Evolutionary conservation across 2,329 filamentous ascomycete species (phyloP).

Genomic region (Paecilomyces sp.): DNA sequence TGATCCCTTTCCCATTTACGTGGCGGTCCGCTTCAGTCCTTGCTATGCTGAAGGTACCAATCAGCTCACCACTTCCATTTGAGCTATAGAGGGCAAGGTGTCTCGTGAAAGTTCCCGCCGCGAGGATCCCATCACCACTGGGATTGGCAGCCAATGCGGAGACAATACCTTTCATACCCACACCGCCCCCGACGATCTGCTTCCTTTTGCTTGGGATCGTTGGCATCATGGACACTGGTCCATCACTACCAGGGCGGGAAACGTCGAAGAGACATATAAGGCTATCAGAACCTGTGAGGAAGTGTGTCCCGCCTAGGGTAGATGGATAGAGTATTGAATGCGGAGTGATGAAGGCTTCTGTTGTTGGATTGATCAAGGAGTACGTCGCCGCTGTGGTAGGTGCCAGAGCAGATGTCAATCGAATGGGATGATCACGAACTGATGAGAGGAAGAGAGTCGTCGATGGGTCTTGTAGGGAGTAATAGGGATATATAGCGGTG

Average conservation of each 20-base stretch:
- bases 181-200: slow-evolving; percentile 38
- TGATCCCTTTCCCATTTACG: slow-evolving; percentile 47
- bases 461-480: slow-evolving; percentile 43
- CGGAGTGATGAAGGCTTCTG: slow-evolving; percentile 50
- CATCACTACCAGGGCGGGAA: slow-evolving; percentile 35
- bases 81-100: slow-evolving; percentile 50
- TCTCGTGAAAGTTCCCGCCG: slow-evolving; percentile 52
- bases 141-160: slow-evolving; percentile 43
- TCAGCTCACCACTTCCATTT: slow-evolving; percentile 40
- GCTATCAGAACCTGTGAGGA: slow-evolving; percentile 52
- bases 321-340: slow-evolving; percentile 48
- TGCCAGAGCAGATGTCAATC: slow-evolving; percentile 48
- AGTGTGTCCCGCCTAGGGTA: slow-evolving; percentile 39
- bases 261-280: slow-evolving; percentile 52
- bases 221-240: slow-evolving; percentile 37
- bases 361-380: slow-evolving; percentile 47
- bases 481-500: slow-evolving; percentile 49
- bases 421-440: slow-evolving; percentile 48
- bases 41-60: slow-evolving; percentile 45
- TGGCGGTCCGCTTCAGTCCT: slow-evolving; percentile 29
- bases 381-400: slow-evolving; percentile 45
- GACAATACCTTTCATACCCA: slow-evolving; percentile 51
- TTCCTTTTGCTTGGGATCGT: slow-evolving; percentile 45
- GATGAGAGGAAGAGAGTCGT: slow-evolving; percentile 47
- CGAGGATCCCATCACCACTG: slow-evolving; percentile 41